A percentile compares a stretch with the other conserved stretches of the same genome.
phyloP scores from a whole-genome alignment of 208 protist genomes.

The Eutreptiella sp. region DNA sequence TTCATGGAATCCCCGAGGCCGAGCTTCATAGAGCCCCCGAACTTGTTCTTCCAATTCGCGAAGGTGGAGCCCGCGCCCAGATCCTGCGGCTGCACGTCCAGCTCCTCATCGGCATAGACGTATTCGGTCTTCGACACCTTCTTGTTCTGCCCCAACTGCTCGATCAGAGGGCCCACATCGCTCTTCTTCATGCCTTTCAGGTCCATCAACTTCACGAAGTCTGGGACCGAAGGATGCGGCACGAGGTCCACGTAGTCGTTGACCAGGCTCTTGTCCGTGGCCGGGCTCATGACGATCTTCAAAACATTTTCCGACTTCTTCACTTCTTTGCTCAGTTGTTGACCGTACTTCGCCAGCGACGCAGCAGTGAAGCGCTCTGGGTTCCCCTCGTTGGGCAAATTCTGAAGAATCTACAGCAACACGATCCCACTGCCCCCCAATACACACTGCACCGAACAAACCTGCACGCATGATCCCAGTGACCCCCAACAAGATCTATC shows the following conservation, averaged over 20 bases:
- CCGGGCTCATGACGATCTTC: constrained; percentile 9
- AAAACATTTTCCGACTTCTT: constrained; percentile 1
- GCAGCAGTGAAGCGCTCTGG: neutral
- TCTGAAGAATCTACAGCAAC: constrained; percentile 4
- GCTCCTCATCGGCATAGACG: too few species aligned
- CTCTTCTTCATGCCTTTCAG: constrained; percentile 12
- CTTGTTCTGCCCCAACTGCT: constrained; percentile 2
- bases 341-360: neutral
- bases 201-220: constrained; percentile 15
- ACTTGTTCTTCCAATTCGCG: too few species aligned
- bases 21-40: too few species aligned
- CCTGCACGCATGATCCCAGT: too few species aligned
- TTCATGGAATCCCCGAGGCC: too few species aligned
- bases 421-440: too few species aligned
- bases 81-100: too few species aligned
- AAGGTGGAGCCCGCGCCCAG: too few species aligned
- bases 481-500: too few species aligned
- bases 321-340: neutral
- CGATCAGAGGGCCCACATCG: constrained; percentile 1
- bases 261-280: neutral
- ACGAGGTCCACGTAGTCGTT: constrained; percentile 9
- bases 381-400: neutral
- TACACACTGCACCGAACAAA: too few species aligned
- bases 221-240: neutral
- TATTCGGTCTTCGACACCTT: too few species aligned